Evolutionary conservation across 169 alveolate species (phyloP).

Genomic region (Neospora caninum): DNA sequence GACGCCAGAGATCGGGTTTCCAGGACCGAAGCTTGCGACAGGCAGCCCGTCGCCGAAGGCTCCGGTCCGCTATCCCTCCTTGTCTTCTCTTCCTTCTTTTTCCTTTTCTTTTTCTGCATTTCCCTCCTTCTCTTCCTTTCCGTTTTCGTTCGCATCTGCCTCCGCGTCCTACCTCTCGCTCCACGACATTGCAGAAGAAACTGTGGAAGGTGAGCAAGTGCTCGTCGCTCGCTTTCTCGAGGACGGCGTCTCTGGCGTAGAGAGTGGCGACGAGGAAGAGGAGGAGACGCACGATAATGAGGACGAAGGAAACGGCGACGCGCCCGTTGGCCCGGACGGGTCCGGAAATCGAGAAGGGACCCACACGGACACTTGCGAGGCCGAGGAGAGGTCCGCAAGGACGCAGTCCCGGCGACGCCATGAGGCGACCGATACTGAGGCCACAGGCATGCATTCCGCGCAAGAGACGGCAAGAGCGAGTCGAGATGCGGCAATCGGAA

Average conservation of each 20-base stretch:
- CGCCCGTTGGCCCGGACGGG: no score
- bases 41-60: not conserved
- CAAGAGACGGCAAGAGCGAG: no score
- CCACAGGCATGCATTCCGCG: no score
- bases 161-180: not conserved
- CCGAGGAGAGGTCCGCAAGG: no score
- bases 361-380: no score
- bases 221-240: not conserved
- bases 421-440: no score
- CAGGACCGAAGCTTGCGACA: no score
- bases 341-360: no score
- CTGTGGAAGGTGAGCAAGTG: not conserved
- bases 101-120: not conserved
- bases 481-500: no score
- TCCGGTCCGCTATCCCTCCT: not conserved
- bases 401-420: no score
- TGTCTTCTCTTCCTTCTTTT: not conserved
- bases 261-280: no score
- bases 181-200: not conserved
- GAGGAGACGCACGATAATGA: not conserved
- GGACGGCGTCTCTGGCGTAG: not conserved
- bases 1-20: no score
- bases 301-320: not conserved
- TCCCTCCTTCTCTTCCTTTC: not conserved
- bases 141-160: not conserved